Evolutionary conservation across 192 early-diverging fungal species (phyloP), one percentile per base, ranked within the genome.

Genomic region (Gamsiella multidivaricata): DNA sequence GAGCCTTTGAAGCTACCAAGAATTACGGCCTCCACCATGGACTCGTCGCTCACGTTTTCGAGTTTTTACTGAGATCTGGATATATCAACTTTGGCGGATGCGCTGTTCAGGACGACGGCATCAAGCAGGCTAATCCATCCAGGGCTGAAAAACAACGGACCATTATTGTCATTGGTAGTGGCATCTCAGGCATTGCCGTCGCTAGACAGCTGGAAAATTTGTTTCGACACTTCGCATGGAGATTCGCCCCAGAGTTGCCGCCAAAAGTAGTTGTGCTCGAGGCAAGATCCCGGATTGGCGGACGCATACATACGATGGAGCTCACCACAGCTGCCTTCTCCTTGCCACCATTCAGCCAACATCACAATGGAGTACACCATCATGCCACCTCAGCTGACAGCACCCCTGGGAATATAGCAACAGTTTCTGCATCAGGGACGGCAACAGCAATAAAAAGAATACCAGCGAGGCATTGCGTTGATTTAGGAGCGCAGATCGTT

Each of bases 1-100:
- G 23, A 9, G 74, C 74, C 2, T 68, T 64, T 46, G 59, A 68
- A 6, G 65, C 65, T 4, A 78, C 74, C 52, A 68, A 78, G 25
- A 32, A 51, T 46, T 54, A 60, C 54, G 74, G 74, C 1, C 18
- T 78, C 18, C 60, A 69, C 32, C 65, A 69, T 25, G 65, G 58
- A 58, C 32, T 78, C 9, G 64, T 78, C 45, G 59, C 66, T 2
- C 74, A 78, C 36, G 42, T 81, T n/a, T 84, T 69, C 61, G 61
- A 70, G 47, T 86, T 86, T 52, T 56, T 87, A 4, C 59, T 83
- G 10, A 61, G 85, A 15, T 70, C 78, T 43, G 65, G 85, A 26
- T 83, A 80, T 37, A 87, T 87, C 63, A 87, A 87, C 55, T 87
- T 80, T 72, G 85, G 85, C 6, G 45, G 73, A 29, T 71, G 85